Percentiles rank a stretch among this genome's conserved stretches.
Conservation (phyloP, 164 flowering plant genomes). For the Malania oleifera region DNA sequence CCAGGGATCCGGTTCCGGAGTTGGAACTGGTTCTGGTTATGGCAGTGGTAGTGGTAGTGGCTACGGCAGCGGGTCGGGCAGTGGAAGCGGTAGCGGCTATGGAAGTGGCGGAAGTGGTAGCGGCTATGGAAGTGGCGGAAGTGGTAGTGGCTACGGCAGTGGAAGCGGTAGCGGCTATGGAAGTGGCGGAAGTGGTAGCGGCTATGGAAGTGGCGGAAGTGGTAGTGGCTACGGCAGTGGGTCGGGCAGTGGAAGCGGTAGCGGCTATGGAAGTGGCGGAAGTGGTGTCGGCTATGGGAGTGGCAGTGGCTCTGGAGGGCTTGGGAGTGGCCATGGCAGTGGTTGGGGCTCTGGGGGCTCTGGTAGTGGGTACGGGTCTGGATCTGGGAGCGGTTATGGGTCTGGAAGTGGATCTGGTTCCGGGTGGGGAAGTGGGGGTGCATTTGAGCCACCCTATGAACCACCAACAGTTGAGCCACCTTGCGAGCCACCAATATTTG, state of each 20-base stretch:
- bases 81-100: neutral
- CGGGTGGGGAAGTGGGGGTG: too few relatives aligned
- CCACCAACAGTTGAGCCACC: too few relatives aligned
- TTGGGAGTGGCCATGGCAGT: neutral
- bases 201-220: neutral
- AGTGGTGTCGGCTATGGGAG: neutral
- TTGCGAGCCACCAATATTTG: too few relatives aligned
- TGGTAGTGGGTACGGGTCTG: conserved; percentile 6
- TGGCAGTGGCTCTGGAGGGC: conserved; percentile 1
- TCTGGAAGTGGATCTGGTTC: neutral
- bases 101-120: too few relatives aligned
- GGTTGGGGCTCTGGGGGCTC: too few relatives aligned
- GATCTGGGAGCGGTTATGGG: conserved; percentile 9
- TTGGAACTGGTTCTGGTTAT: neutral
- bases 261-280: conserved; percentile 2
- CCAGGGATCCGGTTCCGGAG: conserved; percentile 3
- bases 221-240: neutral
- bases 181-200: too few relatives aligned
- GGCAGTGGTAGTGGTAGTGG: conserved; percentile 3
- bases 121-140: too few relatives aligned
- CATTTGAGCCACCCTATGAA: too few relatives aligned
- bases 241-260: too few relatives aligned
- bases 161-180: neutral
- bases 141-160: neutral
- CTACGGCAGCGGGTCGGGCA: neutral